Evolutionary conservation across 345 rosid genomes (phyloP).

Genomic region (Bruguiera sexangula): DNA sequence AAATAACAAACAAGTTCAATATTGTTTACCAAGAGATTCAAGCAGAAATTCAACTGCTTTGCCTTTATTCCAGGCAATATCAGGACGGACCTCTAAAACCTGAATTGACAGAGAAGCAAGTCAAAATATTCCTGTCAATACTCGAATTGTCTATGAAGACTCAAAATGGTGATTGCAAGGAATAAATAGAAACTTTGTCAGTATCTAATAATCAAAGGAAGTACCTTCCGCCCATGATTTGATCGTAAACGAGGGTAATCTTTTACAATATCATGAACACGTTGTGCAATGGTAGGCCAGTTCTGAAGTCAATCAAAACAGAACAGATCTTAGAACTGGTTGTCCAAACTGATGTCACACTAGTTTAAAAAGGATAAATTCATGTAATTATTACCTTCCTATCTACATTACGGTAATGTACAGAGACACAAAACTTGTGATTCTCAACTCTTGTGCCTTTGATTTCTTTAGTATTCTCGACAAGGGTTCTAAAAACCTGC

Average conservation of each 20-base stretch:
- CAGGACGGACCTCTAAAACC: conserved; percentile 99
- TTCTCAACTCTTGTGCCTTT: conserved; percentile 86
- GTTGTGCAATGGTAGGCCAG: conserved; percentile 77
- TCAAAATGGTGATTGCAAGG: background rate
- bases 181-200: background rate
- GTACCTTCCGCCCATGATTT: conserved; percentile 72
- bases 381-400: conserved; percentile 50
- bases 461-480: conserved; percentile 62
- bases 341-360: background rate
- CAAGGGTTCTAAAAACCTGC: conserved; percentile 82
- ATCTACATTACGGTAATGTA: conserved; percentile 97
- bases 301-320: conserved; percentile 39
- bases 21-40: conserved; percentile 68
- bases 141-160: background rate
- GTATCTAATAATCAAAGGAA: background rate
- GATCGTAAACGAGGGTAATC: conserved; percentile 68
- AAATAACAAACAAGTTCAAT: too few relatives aligned
- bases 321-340: background rate
- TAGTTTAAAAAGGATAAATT: background rate
- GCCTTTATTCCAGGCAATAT: conserved; percentile 92
- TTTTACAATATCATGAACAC: conserved; percentile 76
- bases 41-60: conserved; percentile 91
- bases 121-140: background rate
- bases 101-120: conserved; percentile 8
- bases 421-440: conserved; percentile 90